These are phyloP conservation scores for Didymellaceae sp. DNA, from an alignment of 2,329 filamentous ascomycete genomes.

Conservation along the genomic window DNA sequence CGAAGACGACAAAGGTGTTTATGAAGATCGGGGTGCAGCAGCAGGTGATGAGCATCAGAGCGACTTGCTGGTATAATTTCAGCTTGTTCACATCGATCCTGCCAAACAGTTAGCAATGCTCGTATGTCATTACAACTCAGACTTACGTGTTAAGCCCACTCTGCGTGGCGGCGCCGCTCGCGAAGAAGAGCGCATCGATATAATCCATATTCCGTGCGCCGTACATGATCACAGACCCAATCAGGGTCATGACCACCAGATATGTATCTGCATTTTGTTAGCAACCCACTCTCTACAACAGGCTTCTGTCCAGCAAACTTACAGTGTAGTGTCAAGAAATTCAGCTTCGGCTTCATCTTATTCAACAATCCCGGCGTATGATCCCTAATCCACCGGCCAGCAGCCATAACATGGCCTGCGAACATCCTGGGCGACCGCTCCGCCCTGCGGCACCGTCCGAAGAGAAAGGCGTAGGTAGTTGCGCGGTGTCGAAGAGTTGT, in stretches of 20 bases:
- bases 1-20: slow-evolving; percentile 78
- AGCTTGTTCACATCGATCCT: slow-evolving; percentile 59
- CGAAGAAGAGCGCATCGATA: slow-evolving; percentile 88
- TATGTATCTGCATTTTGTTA: slow-evolving; percentile 68
- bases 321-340: slow-evolving; percentile 85
- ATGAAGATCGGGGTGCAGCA: slow-evolving; percentile 53
- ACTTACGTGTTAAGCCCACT: slow-evolving; percentile 83
- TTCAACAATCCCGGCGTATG: slow-evolving; percentile 30
- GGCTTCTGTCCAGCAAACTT: slow-evolving; percentile 22
- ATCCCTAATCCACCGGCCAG: slow-evolving; percentile 38
- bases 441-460: slow-evolving; percentile 8
- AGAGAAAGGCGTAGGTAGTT: neutral
- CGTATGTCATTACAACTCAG: neutral
- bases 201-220: slow-evolving; percentile 70
- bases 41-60: slow-evolving; percentile 45
- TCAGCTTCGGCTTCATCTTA: slow-evolving; percentile 66
- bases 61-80: slow-evolving; percentile 60
- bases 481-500: too few relatives aligned
- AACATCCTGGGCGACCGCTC: slow-evolving; percentile 34
- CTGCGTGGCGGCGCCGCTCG: slow-evolving; percentile 86
- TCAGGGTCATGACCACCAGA: slow-evolving; percentile 74
- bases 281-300: neutral
- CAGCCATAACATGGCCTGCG: slow-evolving; percentile 35
- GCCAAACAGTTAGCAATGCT: slow-evolving; percentile 23
- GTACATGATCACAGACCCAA: slow-evolving; percentile 80